A percentile compares a stretch with the other conserved stretches of the same genome.
Evolutionary conservation across 805 yeast species (phyloP).

Genomic region (Saturnispora diversa): DNA sequence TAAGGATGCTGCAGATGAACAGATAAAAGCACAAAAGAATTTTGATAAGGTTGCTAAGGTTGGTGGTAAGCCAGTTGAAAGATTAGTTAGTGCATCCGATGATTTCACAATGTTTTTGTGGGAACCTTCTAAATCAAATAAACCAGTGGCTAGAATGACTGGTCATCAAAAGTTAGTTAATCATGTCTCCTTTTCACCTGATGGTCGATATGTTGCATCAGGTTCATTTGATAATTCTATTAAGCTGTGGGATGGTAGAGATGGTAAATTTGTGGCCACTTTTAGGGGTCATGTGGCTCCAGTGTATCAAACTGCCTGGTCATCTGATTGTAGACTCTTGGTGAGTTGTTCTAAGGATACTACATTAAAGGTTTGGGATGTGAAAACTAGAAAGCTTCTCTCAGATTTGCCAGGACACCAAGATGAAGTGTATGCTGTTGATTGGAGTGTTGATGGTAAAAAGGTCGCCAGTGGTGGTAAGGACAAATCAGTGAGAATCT

Average conservation of each 20-base stretch:
- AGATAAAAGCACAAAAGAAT: constrained; percentile 46
- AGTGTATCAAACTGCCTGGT: constrained; percentile 97
- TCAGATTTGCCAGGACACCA: constrained; percentile 93
- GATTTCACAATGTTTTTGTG: constrained; percentile 97
- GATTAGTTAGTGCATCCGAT: constrained; percentile 91
- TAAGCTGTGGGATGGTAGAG: constrained; percentile 92
- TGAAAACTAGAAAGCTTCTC: constrained; percentile 71
- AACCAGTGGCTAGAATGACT: constrained; percentile 89
- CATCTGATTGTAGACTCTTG: constrained; percentile 82
- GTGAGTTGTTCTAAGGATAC: constrained; percentile 96
- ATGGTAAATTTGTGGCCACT: constrained; percentile 83
- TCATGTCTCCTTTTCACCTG: constrained; percentile 93
- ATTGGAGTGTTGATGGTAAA: constrained; percentile 94
- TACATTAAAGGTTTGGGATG: constrained; percentile 93
- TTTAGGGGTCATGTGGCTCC: constrained; percentile 97
- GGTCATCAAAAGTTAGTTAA: constrained; percentile 97
- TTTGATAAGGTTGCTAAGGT: constrained; percentile 56
- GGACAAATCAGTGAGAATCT: constrained; percentile 86
- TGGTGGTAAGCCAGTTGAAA: constrained; percentile 53
- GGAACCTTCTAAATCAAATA: constrained; percentile 76
- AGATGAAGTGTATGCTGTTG: constrained; percentile 95
- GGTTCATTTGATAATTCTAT: constrained; percentile 94
- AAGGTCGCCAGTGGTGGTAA: constrained; percentile 97
- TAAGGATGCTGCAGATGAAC: constrained; percentile 37
- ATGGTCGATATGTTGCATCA: constrained; percentile 82